Evolutionary conservation across 169 alveolate species (phyloP), one percentile per base, ranked within the genome.

Genomic region (Eimeria necatrix): DNA sequence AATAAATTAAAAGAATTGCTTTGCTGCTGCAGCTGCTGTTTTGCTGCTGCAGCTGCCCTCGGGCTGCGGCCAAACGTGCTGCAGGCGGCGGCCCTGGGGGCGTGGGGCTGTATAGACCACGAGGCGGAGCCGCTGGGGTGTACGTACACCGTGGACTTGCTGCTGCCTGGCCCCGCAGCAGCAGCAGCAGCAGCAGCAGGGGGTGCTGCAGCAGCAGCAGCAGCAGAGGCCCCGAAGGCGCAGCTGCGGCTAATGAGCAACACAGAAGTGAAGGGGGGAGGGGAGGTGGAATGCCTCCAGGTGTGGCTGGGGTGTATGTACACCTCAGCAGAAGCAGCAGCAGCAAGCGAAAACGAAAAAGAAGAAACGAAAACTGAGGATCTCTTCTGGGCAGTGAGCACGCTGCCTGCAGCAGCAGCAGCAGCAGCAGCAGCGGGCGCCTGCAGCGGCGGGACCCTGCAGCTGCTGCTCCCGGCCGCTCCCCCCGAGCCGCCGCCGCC

Each of bases 91-190:
- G 78, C 78, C 32, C 32, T 68, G 9, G 14, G n/a, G 32, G 32
- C 41, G 12, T 68, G 78, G 78, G 6, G 78, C 32, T 68, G 41
- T n/a, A 12, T 68, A 68, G 78, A 68, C 78, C 78, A 68, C 78
- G n/a, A 16, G 46, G 24, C 53, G 56, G 9, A 22, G 16, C 86
- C 61, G 53, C 51, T 76, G 61, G 86, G 86, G 26, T 76, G 56
- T 48, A 76, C 86, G 61, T 76, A 32, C 86, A 76, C 61, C 86
- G 20, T 22, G 18, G 46, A 22, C 20, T 6, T 24, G 86, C 32
- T 32, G 86, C 10, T 20, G 60, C 20, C 7, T 32, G 8, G 86
- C 14, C 22, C 14, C 20, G 24, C 48, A 14, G 68, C 20, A 18
- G 68, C 12, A 18, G 22, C 68, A 18, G 68, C 12, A 18, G 22